Evolutionary conservation across 352 stramenopile species (phyloP).

Genomic region (Globisporangium nagaii): DNA sequence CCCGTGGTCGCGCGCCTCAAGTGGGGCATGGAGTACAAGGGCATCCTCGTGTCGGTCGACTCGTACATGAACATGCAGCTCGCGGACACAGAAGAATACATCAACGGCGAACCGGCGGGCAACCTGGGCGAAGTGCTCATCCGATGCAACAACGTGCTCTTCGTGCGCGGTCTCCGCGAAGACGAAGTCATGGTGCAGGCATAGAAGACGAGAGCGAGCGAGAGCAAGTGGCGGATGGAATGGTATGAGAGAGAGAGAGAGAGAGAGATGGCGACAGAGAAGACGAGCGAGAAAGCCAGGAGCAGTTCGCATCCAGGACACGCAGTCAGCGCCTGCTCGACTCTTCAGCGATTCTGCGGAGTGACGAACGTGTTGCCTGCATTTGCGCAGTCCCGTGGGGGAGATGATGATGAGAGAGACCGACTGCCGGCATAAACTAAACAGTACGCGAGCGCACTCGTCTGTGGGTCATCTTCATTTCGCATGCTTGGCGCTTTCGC

Average conservation of each 20-base stretch:
- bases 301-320: too few relatives aligned
- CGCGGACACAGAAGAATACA: conserved; percentile 95
- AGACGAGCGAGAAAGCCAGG: too few relatives aligned
- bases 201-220: not conserved
- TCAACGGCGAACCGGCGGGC: conserved; percentile 95
- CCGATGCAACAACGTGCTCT: conserved; percentile 99
- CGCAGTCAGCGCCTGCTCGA: too few relatives aligned
- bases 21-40: conserved; percentile 99
- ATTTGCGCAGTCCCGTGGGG: too few relatives aligned
- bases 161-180: conserved; percentile 81
- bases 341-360: too few relatives aligned
- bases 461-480: too few relatives aligned
- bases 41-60: conserved; percentile 91
- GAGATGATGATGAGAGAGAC: too few relatives aligned
- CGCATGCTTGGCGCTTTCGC: too few relatives aligned
- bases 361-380: too few relatives aligned
- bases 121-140: conserved; percentile 98
- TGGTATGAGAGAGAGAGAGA: not conserved
- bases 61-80: conserved; percentile 99
- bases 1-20: conserved; percentile 96
- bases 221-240: not conserved
- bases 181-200: conserved; percentile 12
- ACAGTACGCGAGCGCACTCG: too few relatives aligned
- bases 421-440: too few relatives aligned
- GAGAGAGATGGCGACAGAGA: not conserved